phyloP scores from a whole-genome alignment of 345 rosid species.

The Camelina neglecta region DNA sequence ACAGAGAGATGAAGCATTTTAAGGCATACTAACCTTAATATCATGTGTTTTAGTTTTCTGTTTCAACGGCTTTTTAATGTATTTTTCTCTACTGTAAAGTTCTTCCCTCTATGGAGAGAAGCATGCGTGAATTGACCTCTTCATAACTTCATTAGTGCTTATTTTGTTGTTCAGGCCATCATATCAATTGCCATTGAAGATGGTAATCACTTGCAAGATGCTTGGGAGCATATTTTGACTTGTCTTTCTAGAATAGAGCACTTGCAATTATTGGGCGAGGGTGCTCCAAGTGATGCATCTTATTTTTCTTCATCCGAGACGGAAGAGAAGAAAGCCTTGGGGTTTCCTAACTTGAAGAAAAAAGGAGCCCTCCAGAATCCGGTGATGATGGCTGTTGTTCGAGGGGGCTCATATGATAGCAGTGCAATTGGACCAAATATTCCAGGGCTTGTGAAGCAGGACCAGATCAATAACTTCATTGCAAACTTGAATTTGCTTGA shows the following conservation, averaged over 20 bases:
- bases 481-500: conserved; percentile 94
- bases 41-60: conserved; percentile 4
- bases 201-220: conserved; percentile 92
- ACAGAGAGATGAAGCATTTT: conserved; percentile 23
- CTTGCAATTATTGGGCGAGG: conserved; percentile 94
- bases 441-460: conserved; percentile 70
- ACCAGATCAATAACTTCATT: conserved; percentile 77
- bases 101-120: conserved; percentile 15
- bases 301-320: conserved; percentile 72
- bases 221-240: conserved; percentile 95
- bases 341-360: conserved; percentile 72
- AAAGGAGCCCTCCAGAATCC: conserved; percentile 91
- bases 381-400: conserved; percentile 95
- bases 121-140: conserved; percentile 21
- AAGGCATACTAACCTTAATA: conserved; percentile 24
- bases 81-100: conserved; percentile 23
- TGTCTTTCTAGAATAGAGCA: conserved; percentile 98
- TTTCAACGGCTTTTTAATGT: conserved; percentile 14
- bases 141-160: conserved; percentile 16
- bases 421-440: conserved; percentile 64
- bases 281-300: conserved; percentile 90
- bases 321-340: conserved; percentile 72
- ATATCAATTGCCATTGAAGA: conserved; percentile 93
- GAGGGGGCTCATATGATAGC: conserved; percentile 97
- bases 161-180: conserved; percentile 66